Conservation (phyloP, 2,329 filamentous ascomycete species). For the Botrytis sinoallii region DNA sequence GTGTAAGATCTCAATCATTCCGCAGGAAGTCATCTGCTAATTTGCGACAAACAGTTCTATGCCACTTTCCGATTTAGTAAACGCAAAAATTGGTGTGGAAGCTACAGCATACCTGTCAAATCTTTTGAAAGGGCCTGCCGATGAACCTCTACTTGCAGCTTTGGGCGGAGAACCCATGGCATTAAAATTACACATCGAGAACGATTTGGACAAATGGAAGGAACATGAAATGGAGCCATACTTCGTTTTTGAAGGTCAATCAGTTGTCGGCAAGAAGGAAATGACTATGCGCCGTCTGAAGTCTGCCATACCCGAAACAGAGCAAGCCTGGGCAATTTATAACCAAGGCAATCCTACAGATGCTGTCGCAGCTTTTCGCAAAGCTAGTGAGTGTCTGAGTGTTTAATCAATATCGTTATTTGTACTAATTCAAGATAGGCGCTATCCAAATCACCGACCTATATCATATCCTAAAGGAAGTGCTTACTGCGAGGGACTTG, state of each 20-base stretch:
- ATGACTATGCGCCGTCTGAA: constrained; percentile 61
- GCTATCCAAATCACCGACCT: constrained; percentile 70
- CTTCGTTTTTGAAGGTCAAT: constrained; percentile 90
- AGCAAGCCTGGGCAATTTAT: constrained; percentile 84
- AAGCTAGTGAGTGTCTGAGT: constrained; percentile 58
- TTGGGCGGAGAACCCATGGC: constrained; percentile 84
- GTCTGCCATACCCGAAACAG: constrained; percentile 66
- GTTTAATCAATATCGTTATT: background rate
- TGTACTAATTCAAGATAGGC: constrained; percentile 48
- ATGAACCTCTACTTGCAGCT: constrained; percentile 86
- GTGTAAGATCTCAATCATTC: background rate
- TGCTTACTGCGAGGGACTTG: constrained; percentile 65
- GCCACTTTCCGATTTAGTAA: constrained; percentile 67
- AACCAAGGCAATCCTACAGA: constrained; percentile 73
- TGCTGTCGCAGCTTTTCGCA: constrained; percentile 84
- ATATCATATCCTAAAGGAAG: constrained; percentile 71
- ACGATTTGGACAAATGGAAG: constrained; percentile 71
- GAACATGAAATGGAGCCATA: constrained; percentile 69
- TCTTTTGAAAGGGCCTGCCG: constrained; percentile 67
- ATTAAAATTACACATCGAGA: constrained; percentile 70
- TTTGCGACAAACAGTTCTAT: constrained; percentile 35
- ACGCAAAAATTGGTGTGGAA: constrained; percentile 77
- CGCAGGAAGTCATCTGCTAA: background rate
- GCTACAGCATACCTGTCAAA: constrained; percentile 84
- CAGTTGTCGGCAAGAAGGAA: constrained; percentile 72